Percentiles rank a stretch among this genome's conserved stretches.
Conservation (phyloP, 2,329 filamentous ascomycete species). For the Pseudogymnoascus sp. region DNA sequence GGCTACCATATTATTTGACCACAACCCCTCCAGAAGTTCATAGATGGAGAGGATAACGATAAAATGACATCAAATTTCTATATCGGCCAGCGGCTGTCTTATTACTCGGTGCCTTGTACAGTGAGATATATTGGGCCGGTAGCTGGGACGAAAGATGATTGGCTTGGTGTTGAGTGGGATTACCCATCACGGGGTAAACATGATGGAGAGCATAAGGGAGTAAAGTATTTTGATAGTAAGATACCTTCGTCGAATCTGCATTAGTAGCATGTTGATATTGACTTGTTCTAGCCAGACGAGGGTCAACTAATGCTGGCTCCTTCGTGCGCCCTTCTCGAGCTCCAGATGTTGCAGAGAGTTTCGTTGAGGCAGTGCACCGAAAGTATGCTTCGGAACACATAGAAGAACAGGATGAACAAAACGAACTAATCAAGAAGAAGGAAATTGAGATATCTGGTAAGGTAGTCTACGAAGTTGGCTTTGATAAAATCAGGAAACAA, state of each 20-base stretch:
- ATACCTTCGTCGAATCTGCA: conserved; percentile 10
- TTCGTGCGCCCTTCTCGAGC: conserved; percentile 74
- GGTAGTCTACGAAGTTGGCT: conserved; percentile 85
- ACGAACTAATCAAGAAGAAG: conserved; percentile 29
- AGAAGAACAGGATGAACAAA: conserved; percentile 23
- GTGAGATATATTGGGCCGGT: conserved; percentile 75
- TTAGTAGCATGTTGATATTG: conserved; percentile 3
- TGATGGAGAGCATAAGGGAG: conserved; percentile 70
- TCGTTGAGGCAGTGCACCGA: conserved; percentile 67
- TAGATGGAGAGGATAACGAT: background rate
- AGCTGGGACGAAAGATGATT: conserved; percentile 63
- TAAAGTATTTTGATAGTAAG: conserved; percentile 75
- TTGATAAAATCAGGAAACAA: conserved; percentile 79
- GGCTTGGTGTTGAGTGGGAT: conserved; percentile 97
- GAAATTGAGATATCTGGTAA: conserved; percentile 69
- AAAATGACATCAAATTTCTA: conserved; percentile 28
- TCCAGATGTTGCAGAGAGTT: conserved; percentile 58
- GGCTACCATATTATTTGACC: conserved; percentile 3
- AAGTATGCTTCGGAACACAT: conserved; percentile 67
- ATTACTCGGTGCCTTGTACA: conserved; percentile 68
- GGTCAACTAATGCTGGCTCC: conserved; percentile 64
- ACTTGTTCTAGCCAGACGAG: conserved; percentile 43
- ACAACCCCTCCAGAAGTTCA: conserved; percentile 4
- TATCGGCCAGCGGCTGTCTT: conserved; percentile 71
- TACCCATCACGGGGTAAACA: conserved; percentile 81